Conservation (phyloP, 169 alveolate genomes). For the Plasmodium sp. region DNA sequence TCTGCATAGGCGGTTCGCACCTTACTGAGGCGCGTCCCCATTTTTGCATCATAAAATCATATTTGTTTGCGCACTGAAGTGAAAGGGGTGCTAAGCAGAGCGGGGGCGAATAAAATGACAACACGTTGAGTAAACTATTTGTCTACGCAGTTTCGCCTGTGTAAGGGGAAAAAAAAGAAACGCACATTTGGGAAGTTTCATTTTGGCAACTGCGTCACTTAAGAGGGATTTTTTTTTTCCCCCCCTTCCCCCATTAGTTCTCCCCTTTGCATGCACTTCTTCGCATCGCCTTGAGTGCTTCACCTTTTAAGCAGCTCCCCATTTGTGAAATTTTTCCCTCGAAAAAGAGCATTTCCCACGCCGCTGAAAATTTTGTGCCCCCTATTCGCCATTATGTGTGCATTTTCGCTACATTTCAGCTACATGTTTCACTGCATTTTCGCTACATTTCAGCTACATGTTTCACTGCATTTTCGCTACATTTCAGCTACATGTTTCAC, state of each 20-base stretch:
- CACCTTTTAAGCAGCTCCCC: background rate
- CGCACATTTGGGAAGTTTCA: background rate
- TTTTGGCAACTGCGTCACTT: background rate
- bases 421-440: too few species aligned
- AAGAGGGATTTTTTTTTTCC: background rate
- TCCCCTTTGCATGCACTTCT: background rate
- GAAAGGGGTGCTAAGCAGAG: background rate
- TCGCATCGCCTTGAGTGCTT: background rate
- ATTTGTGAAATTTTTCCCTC: background rate
- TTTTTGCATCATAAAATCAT: background rate
- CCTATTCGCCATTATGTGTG: background rate
- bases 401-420: too few species aligned
- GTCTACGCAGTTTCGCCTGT: background rate
- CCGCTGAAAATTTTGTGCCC: background rate
- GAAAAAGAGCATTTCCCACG: background rate
- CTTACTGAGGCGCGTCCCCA: background rate
- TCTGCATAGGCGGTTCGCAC: background rate
- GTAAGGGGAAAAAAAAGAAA: background rate
- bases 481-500: too few species aligned
- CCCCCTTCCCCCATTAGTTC: background rate
- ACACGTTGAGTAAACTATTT: background rate
- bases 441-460: too few species aligned
- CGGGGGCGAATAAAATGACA: background rate
- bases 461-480: too few species aligned
- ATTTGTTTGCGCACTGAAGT: background rate